Conservation (phyloP, 192 early-diverging fungal species). For the Linnemannia exigua region DNA sequence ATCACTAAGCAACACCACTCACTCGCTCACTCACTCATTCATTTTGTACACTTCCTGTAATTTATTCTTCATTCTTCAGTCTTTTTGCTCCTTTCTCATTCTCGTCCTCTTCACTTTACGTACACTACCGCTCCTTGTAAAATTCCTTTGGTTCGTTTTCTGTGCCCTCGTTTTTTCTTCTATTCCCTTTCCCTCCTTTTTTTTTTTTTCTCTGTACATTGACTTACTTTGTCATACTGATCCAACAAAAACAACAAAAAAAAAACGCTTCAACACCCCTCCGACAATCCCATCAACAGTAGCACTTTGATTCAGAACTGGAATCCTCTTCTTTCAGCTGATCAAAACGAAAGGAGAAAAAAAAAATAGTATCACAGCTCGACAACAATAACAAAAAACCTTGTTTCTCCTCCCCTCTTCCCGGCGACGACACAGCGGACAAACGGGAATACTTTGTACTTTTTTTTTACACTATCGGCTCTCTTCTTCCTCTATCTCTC, state of each 20-base stretch:
- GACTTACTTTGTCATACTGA: not conserved
- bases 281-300: not conserved
- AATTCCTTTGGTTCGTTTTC: slow-evolving; percentile 16
- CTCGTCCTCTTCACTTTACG: not conserved
- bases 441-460: slow-evolving; percentile 8
- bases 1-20: not conserved
- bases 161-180: slow-evolving; percentile 3
- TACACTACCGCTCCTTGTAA: slow-evolving; percentile 6
- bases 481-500: not conserved
- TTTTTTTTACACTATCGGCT: not conserved
- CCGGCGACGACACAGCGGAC: not conserved
- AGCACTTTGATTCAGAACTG: not conserved
- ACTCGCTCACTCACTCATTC: not conserved
- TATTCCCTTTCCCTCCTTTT: not conserved
- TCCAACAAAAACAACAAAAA: not conserved
- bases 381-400: not conserved
- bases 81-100: not conserved
- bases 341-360: not conserved
- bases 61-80: slow-evolving; percentile 9
- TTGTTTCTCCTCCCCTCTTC: not conserved
- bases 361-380: not conserved
- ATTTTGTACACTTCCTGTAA: slow-evolving; percentile 22
- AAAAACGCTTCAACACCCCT: not conserved
- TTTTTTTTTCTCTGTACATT: not conserved
- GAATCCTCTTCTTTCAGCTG: no score